phyloP scores from a whole-genome alignment of 108 stramenopile genomes.

The Pelagomonas calceolata region DNA sequence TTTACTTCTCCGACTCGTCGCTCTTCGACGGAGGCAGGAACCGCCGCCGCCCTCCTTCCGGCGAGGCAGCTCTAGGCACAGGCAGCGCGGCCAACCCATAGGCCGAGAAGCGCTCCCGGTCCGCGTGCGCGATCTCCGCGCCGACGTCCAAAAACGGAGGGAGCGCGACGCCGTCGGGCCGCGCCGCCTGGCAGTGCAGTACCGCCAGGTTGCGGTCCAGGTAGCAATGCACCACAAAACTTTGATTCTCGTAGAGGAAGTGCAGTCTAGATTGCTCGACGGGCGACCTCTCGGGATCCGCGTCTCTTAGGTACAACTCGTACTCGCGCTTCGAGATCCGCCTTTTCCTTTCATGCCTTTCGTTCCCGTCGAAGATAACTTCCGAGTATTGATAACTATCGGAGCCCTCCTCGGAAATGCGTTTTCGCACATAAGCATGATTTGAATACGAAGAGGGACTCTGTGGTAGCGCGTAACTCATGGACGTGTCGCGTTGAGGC shows the following conservation, averaged over 20 bases:
- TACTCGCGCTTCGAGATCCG: conserved; percentile 67
- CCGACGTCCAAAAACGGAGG: conserved; percentile 60
- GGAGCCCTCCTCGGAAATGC: background rate
- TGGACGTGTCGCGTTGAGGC: background rate
- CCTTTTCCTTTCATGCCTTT: conserved; percentile 61
- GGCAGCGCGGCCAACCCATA: too few relatives aligned
- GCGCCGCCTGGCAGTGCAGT: conserved; percentile 41
- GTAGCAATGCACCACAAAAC: conserved; percentile 51
- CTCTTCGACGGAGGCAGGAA: too few relatives aligned
- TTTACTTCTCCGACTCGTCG: too few relatives aligned
- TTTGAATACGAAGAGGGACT: too few relatives aligned
- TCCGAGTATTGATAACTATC: background rate
- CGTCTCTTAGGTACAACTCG: conserved; percentile 36
- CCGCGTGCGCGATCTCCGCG: conserved; percentile 23
- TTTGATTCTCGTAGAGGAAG: conserved; percentile 63
- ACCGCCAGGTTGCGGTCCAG: conserved; percentile 4
- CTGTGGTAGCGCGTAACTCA: too few relatives aligned
- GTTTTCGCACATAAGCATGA: background rate
- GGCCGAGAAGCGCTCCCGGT: too few relatives aligned
- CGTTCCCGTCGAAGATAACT: conserved; percentile 47
- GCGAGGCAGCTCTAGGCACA: too few relatives aligned
- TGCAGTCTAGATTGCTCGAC: conserved; percentile 59
- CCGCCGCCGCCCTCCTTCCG: too few relatives aligned
- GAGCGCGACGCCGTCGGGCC: conserved; percentile 31
- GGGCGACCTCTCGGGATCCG: conserved; percentile 54